Conservation (phyloP, 1,284 basidiomycete genomes). For the Wallemia hederae region DNA sequence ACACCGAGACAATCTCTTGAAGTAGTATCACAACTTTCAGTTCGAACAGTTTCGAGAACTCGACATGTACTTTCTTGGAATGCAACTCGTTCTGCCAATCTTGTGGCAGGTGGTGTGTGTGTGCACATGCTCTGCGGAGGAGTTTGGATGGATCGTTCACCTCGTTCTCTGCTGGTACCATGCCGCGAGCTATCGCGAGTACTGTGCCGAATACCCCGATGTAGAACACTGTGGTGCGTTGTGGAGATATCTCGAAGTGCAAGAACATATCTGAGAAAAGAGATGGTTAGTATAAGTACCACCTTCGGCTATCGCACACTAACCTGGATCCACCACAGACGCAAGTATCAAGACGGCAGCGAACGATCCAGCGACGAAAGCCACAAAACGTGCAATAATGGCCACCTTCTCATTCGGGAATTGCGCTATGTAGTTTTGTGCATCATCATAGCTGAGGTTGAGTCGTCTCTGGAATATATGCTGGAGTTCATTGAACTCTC, state of each 20-base stretch:
- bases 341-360: slow-evolving; percentile 73
- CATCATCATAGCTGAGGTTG: slow-evolving; percentile 57
- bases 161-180: slow-evolving; percentile 78
- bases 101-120: slow-evolving; percentile 82
- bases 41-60: slow-evolving; percentile 63
- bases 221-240: slow-evolving; percentile 79
- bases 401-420: slow-evolving; percentile 86
- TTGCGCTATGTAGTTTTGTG: slow-evolving; percentile 86
- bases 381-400: slow-evolving; percentile 53
- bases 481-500: slow-evolving; percentile 93
- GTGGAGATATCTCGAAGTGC: slow-evolving; percentile 77
- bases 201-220: slow-evolving; percentile 60
- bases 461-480: slow-evolving; percentile 67
- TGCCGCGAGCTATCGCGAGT: slow-evolving; percentile 63
- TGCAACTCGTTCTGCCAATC: slow-evolving; percentile 73
- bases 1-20: slow-evolving; percentile 62
- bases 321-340: slow-evolving; percentile 54
- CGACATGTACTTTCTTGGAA: slow-evolving; percentile 66
- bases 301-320: background rate
- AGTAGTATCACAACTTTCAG: slow-evolving; percentile 65
- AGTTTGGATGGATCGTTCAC: slow-evolving; percentile 79
- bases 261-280: slow-evolving; percentile 39
- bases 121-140: slow-evolving; percentile 65
- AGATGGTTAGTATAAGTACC: background rate
- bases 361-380: slow-evolving; percentile 86